These are phyloP conservation scores for Phylloporus sp. DNA, from an alignment of 768 basidiomycete genomes.

Conservation along the genomic window DNA sequence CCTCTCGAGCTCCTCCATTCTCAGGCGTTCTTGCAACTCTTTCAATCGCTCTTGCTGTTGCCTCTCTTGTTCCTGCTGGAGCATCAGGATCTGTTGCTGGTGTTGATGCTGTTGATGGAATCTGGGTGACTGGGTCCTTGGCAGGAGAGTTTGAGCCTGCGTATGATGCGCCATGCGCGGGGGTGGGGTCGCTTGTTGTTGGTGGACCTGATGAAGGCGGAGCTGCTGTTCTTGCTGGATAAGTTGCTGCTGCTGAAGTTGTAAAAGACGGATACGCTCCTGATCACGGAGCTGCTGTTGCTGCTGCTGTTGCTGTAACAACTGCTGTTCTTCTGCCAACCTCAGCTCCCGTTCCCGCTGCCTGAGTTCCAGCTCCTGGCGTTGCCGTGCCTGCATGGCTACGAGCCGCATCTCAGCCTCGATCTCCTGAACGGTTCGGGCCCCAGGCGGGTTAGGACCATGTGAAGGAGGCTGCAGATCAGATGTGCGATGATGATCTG, in stretches of 20 bases:
- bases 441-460: constrained; percentile 33
- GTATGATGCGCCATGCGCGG: constrained; percentile 55
- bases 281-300: constrained; percentile 36
- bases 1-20: constrained; percentile 61
- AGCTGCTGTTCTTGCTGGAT: constrained; percentile 33
- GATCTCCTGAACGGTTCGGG: constrained; percentile 73
- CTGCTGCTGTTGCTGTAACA: constrained; percentile 35
- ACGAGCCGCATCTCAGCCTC: constrained; percentile 78
- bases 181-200: constrained; percentile 50
- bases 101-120: constrained; percentile 74
- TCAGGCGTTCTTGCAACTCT: constrained; percentile 60
- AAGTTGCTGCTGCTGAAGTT: constrained; percentile 42
- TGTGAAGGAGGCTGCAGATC: constrained; percentile 37
- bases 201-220: constrained; percentile 36
- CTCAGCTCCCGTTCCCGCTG: constrained; percentile 43
- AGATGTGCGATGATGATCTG: constrained; percentile 30
- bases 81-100: constrained; percentile 60
- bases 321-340: constrained; percentile 31
- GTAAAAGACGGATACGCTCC: constrained; percentile 36
- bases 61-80: constrained; percentile 65
- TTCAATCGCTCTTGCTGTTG: constrained; percentile 52
- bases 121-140: constrained; percentile 71
- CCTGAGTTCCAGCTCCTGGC: constrained; percentile 40
- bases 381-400: constrained; percentile 42
- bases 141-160: constrained; percentile 27